Conservation (phyloP, 345 rosid species). For the Gossypium bickii region DNA sequence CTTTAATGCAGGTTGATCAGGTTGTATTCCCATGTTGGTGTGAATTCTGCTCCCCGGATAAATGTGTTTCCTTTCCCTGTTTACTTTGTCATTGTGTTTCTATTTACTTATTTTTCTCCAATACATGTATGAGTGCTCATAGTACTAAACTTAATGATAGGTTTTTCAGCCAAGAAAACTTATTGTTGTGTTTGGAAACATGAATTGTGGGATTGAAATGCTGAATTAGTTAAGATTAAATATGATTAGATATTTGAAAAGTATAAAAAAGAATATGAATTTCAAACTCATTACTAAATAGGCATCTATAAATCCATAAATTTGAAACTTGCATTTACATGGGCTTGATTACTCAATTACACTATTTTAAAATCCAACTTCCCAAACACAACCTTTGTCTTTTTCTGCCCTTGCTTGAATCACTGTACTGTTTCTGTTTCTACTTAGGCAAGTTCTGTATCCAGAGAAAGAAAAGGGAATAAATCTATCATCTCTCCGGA, state of each 20-base stretch:
- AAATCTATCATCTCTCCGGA: constrained; percentile 29
- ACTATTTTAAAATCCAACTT: background rate
- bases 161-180: no score
- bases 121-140: background rate
- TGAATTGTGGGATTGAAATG: background rate
- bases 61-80: background rate
- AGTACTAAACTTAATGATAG: background rate
- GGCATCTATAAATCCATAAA: background rate
- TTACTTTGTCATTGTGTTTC: background rate
- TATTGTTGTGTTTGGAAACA: background rate
- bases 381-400: background rate
- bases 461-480: constrained; percentile 11
- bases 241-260: background rate
- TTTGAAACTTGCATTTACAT: background rate
- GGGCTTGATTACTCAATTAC: background rate
- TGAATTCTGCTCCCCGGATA: background rate
- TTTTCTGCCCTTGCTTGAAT: background rate
- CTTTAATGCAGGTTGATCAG: background rate
- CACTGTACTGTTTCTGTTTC: constrained; percentile 7
- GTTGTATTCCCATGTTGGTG: background rate
- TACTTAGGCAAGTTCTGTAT: constrained; percentile 32
- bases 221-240: background rate
- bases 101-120: background rate
- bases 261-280: background rate
- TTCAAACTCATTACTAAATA: background rate